These are phyloP conservation scores for Sporothrix euskadiensis DNA, from an alignment of 2,329 filamentous ascomycete genomes.

Conservation along the genomic window DNA sequence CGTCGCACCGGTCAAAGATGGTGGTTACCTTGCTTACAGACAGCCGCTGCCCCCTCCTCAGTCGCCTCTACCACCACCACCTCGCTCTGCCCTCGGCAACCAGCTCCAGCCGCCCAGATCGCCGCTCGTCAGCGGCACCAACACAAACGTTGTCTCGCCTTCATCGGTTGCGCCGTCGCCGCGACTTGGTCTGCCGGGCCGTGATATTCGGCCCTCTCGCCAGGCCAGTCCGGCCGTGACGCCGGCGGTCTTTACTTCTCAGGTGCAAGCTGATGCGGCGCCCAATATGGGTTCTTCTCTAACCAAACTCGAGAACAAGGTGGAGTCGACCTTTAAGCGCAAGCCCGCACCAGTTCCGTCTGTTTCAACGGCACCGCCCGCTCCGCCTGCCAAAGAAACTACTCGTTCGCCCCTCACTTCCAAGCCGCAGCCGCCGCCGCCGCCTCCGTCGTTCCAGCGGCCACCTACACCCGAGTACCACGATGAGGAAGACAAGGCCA, in stretches of 20 bases:
- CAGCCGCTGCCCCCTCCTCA: conserved; percentile 25
- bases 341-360: conserved; percentile 13
- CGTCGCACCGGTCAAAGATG: background rate
- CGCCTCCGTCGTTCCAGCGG: conserved; percentile 36
- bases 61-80: conserved; percentile 30
- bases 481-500: conserved; percentile 42
- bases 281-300: conserved; percentile 37
- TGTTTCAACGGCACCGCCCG: background rate
- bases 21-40: conserved; percentile 9
- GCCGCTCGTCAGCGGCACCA: background rate
- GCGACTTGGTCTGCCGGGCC: conserved; percentile 35
- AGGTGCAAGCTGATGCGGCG: conserved; percentile 6
- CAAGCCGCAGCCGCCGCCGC: conserved; percentile 10
- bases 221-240: conserved; percentile 22
- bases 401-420: conserved; percentile 6
- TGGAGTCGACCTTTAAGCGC: conserved; percentile 30
- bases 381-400: conserved; percentile 28
- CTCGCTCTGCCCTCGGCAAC: conserved; percentile 3
- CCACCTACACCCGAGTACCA: conserved; percentile 54
- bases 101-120: conserved; percentile 25
- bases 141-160: background rate
- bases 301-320: conserved; percentile 36
- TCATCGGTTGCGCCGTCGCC: conserved; percentile 6
- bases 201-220: conserved; percentile 38
- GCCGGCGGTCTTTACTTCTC: background rate